These are phyloP conservation scores for Pyrenophora seminiperda DNA, from an alignment of 2,329 filamentous ascomycete genomes.

Conservation along the genomic window DNA sequence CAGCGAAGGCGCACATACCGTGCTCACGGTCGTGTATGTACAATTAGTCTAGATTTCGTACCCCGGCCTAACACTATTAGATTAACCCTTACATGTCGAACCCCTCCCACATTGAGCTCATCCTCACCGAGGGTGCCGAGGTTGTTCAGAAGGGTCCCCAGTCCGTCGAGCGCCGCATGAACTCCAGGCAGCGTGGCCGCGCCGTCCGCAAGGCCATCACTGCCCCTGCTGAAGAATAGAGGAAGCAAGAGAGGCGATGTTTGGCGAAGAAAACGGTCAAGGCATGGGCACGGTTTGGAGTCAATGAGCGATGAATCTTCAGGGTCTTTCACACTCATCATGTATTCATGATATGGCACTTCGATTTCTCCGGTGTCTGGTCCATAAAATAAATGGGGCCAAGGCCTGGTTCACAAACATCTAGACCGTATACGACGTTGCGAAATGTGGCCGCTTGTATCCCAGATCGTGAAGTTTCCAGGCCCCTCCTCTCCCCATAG, in stretches of 20 bases:
- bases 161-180: conserved; percentile 73
- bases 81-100: conserved; percentile 99
- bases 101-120: conserved; percentile 99
- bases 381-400: conserved; percentile 43
- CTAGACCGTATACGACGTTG: conserved; percentile 10
- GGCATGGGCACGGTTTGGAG: conserved; percentile 47
- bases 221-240: conserved; percentile 49
- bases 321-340: conserved; percentile 46
- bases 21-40: conserved; percentile 98
- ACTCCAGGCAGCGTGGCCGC: conserved; percentile 87
- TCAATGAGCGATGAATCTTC: conserved; percentile 49
- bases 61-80: conserved; percentile 54
- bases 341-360: conserved; percentile 47
- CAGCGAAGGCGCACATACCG: conserved; percentile 99
- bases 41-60: neutral
- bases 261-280: conserved; percentile 35
- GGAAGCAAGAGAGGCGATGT: conserved; percentile 19
- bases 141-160: conserved; percentile 86
- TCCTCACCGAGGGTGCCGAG: conserved; percentile 97
- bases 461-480: neutral
- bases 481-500: neutral
- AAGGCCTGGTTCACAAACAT: conserved; percentile 40
- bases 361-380: conserved; percentile 48
- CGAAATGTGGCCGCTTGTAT: neutral
- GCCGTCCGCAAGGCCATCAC: conserved; percentile 67